Base-by-base conservation (phyloP, 331 rosid species). In the Cydonia oblonga region DNA sequence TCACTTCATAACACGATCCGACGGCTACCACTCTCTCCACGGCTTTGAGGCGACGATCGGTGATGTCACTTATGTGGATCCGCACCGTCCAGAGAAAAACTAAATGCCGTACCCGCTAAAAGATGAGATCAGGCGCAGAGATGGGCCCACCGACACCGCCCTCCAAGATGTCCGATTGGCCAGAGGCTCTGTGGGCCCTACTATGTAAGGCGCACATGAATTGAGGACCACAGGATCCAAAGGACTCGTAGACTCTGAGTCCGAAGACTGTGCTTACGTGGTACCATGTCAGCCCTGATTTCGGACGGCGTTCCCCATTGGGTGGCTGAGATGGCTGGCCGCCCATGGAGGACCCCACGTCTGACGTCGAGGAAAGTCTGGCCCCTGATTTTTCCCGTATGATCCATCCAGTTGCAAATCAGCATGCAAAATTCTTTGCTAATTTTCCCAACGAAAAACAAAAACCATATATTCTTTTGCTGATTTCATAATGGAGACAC, bases 231-330 rank as follows among this genome's bases (percentile, higher is more conserved):
- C 4, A 1, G 30, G 76, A 24, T 66, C 64, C 67, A 30, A 61
- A n/a, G 15, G 29, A 69, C 30, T 19, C 24, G 12, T 32, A 5
- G 38, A 32, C 16, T 19, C n/a, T n/a, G n/a, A n/a, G n/a, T n/a
- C n/a, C n/a, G n/a, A 9, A 4, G 13, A 1, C 24, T 19, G 1
- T 44, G 49, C 71, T 13, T 44, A 69, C 76, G 84, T 76, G 84
- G 76, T 66, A 11, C 53, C 54, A 18, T 25, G 78, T 65, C 80
- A 60, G 80, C 73, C 11, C 32, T 76, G 62, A 53, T 58, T 32
- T 30, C 23, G 9, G 1, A 33, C 29, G 29, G 22, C 28, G 6
- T 62, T 33, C n/a, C n/a, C 51, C 78, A 23, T 65, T 64, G 57
- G 73, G 46, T 65, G 72, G 28, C 71, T 44, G 30, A 20, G 20